Base-by-base conservation (phyloP, 2,329 filamentous ascomycete species). In the Phialophora tarda region DNA sequence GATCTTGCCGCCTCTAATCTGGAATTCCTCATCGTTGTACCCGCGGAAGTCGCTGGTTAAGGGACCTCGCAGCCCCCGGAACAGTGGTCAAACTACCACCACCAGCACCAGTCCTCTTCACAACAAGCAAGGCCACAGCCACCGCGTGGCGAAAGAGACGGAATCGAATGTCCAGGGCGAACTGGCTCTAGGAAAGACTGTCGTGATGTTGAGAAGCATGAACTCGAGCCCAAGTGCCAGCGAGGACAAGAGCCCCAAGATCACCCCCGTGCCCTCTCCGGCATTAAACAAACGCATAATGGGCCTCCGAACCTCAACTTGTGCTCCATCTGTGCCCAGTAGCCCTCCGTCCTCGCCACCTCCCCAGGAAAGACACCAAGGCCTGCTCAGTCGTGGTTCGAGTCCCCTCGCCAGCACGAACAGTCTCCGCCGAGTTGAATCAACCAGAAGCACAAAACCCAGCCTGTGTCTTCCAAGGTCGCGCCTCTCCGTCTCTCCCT, bases 131-230 rank as follows among this genome's bases (percentile, higher is more conserved):
- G 41, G 57, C 7, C 34, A 34, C 17, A 55, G 17, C 21, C 38
- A 48, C 47, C 59, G 51, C 8, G 44, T 64, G 63, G 69, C 28
- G 71, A 73, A 47, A 32, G 61, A 1, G 54, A 63, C 48, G 38
- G 63, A 11, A 63, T 61, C 21, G 3, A 50, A 23, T n/a, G 30
- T 3, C 1, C n/a, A 12, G 69, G 73, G 1, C 71, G 73, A 32
- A 76, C 73, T 7, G 74, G 77, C 28, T 76, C 78, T 32, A 71
- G 77, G 1, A 72, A 76, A 72, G 63, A 76, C 76, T 3, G 74
- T 70, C 38, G 73, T 75, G 41, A 72, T 74, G 10, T 41, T 75
- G 6, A 70, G 74, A 6, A 74, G 74, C 6, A 69, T 73, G 41
- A 73, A 72, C 50, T 74, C 69, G 2, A 47, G 34, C 8, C 10